Conservation (phyloP, 306 rosid genomes). For the Prunus campanulata region DNA sequence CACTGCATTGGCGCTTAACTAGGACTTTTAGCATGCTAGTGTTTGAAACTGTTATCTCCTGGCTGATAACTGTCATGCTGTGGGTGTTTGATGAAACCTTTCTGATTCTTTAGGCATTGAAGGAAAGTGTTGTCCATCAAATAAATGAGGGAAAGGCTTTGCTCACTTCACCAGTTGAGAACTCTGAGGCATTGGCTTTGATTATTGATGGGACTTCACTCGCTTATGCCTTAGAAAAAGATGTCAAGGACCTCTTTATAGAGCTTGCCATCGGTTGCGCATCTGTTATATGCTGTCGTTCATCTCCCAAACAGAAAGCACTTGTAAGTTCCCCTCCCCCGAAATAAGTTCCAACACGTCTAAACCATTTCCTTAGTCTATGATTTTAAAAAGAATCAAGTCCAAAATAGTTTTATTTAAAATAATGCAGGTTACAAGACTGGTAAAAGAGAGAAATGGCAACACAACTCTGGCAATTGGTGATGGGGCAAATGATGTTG, state of each 20-base stretch:
- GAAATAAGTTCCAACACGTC: not conserved
- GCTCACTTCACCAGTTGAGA: slow-evolving; percentile 36
- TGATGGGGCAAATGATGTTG: slow-evolving; percentile 99
- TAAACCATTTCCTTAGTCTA: not conserved
- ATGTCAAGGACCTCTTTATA: slow-evolving; percentile 72
- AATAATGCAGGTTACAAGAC: slow-evolving; percentile 64
- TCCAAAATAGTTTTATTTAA: not conserved
- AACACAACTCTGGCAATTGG: slow-evolving; percentile 90
- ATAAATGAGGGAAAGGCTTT: slow-evolving; percentile 54
- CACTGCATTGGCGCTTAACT: not conserved
- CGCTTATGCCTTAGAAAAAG: slow-evolving; percentile 75
- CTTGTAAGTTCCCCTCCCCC: slow-evolving; percentile 49
- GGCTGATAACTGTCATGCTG: not conserved
- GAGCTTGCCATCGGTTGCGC: slow-evolving; percentile 94
- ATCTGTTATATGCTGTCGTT: slow-evolving; percentile 96
- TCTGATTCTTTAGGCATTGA: slow-evolving; percentile 62
- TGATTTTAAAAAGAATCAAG: not conserved
- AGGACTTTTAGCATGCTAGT: not conserved
- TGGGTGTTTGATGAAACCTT: slow-evolving; percentile 4
- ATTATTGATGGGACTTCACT: slow-evolving; percentile 97
- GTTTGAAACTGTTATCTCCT: not conserved
- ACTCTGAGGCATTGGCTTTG: slow-evolving; percentile 74
- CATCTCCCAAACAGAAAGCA: slow-evolving; percentile 98
- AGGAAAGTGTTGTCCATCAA: slow-evolving; percentile 66
- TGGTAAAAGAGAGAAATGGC: slow-evolving; percentile 72